Conservation (phyloP, 768 basidiomycete species). For the Russula olivacea region DNA sequence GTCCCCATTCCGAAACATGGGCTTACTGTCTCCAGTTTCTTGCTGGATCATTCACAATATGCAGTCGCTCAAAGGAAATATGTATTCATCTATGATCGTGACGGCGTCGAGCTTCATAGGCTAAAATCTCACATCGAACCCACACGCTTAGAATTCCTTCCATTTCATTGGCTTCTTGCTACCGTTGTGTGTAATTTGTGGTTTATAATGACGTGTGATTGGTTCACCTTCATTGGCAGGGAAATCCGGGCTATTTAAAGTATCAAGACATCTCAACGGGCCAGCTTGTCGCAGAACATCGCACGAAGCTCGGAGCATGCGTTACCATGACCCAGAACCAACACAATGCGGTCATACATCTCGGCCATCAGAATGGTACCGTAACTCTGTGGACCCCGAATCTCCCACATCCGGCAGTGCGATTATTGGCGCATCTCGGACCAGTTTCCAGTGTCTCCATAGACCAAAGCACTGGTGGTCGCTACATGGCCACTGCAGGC, state of each 20-base stretch:
- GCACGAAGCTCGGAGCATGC: conserved; percentile 85
- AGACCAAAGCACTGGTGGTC: conserved; percentile 78
- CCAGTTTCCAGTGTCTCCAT: conserved; percentile 77
- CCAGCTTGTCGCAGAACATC: conserved; percentile 75
- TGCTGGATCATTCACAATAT: conserved; percentile 89
- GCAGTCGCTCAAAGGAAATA: conserved; percentile 97
- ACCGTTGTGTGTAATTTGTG: conserved; percentile 55
- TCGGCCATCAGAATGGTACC: conserved; percentile 92
- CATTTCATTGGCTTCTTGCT: conserved; percentile 92
- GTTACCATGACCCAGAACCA: conserved; percentile 82
- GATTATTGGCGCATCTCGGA: conserved; percentile 84
- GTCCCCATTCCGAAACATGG: neutral
- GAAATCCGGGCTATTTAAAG: conserved; percentile 86
- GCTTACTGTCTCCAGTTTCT: conserved; percentile 46
- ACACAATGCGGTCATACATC: conserved; percentile 90
- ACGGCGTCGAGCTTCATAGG: conserved; percentile 88
- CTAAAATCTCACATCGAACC: conserved; percentile 84
- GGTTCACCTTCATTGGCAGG: conserved; percentile 37
- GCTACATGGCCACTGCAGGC: conserved; percentile 89
- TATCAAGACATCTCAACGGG: conserved; percentile 98
- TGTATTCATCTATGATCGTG: conserved; percentile 90
- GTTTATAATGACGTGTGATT: neutral
- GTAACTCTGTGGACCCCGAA: conserved; percentile 98
- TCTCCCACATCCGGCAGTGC: conserved; percentile 84
- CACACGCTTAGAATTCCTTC: conserved; percentile 84